These are phyloP conservation scores for Aristolochia contorta DNA, from an alignment of 164 flowering plant genomes.

Conservation along the genomic window DNA sequence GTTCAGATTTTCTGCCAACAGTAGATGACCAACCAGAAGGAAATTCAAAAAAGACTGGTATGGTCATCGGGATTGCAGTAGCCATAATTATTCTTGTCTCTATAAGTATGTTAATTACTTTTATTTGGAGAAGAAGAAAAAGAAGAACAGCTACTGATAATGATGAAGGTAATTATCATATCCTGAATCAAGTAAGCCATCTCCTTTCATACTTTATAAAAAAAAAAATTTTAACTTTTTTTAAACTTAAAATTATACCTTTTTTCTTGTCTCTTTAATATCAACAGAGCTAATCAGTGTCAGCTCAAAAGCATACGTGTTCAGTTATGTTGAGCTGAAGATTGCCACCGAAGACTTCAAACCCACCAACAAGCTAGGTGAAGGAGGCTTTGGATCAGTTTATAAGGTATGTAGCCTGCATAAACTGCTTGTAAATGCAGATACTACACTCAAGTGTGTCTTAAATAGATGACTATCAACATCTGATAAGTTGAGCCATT, in stretches of 20 bases:
- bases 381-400: slow-evolving; percentile 91
- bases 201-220: too few relatives aligned
- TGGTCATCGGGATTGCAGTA: slow-evolving; percentile 50
- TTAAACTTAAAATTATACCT: not conserved
- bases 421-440: too few relatives aligned
- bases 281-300: not conserved
- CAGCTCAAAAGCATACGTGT: not conserved
- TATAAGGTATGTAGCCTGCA: slow-evolving; percentile 37
- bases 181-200: not conserved
- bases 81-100: slow-evolving; percentile 29
- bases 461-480: too few relatives aligned
- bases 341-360: slow-evolving; percentile 64
- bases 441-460: too few relatives aligned
- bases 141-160: slow-evolving; percentile 15
- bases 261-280: not conserved
- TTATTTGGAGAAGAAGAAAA: slow-evolving; percentile 25
- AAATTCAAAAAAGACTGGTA: slow-evolving; percentile 26
- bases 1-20: slow-evolving; percentile 54
- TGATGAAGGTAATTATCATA: slow-evolving; percentile 42
- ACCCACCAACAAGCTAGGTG: slow-evolving; percentile 71
- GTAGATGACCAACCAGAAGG: slow-evolving; percentile 43
- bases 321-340: slow-evolving; percentile 54
- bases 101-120: slow-evolving; percentile 18
- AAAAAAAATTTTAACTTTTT: not conserved
- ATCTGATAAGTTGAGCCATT: too few relatives aligned